Percentiles rank a stretch among this genome's conserved stretches.
Evolutionary conservation across 2,329 filamentous ascomycete genomes (phyloP).

Genomic region (Paecilomyces sp.): DNA sequence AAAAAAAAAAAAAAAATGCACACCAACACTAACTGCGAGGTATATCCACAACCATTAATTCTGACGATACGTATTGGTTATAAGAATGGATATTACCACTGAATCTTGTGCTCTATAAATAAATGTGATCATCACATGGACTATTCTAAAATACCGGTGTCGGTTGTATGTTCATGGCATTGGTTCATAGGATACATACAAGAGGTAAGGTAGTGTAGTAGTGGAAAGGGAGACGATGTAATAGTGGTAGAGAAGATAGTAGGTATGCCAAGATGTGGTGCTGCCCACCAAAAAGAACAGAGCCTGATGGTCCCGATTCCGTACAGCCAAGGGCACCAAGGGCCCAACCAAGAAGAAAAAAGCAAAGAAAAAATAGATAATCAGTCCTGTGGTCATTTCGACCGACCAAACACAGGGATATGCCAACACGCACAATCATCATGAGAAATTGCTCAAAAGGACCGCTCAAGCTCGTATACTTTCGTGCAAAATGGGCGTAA

Average conservation of each 20-base stretch:
- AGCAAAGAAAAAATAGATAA: constrained; percentile 3
- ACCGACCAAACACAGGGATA: constrained; percentile 15
- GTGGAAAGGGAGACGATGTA: too few relatives aligned
- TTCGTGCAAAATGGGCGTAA: constrained; percentile 19
- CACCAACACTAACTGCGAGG: too few relatives aligned
- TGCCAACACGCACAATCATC: constrained; percentile 14
- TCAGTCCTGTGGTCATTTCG: not conserved
- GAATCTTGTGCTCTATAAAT: too few relatives aligned
- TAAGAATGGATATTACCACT: too few relatives aligned
- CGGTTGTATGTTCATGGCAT: too few relatives aligned
- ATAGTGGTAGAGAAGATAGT: not conserved
- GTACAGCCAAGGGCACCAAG: constrained; percentile 1
- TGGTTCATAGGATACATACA: not conserved
- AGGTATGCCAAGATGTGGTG: not conserved
- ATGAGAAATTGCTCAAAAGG: constrained; percentile 21
- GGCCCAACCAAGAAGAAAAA: not conserved
- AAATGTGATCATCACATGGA: too few relatives aligned
- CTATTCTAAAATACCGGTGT: too few relatives aligned
- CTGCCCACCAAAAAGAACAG: not conserved
- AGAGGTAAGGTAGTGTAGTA: not conserved
- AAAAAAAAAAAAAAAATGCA: too few relatives aligned
- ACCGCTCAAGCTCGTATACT: constrained; percentile 33
- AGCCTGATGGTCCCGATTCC: not conserved
- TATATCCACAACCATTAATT: too few relatives aligned
- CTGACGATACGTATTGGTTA: too few relatives aligned